Percentiles rank a stretch among this genome's conserved stretches.
Conservation (phyloP, 2,329 filamentous ascomycete genomes). For the Paecilomyces fulvus region DNA sequence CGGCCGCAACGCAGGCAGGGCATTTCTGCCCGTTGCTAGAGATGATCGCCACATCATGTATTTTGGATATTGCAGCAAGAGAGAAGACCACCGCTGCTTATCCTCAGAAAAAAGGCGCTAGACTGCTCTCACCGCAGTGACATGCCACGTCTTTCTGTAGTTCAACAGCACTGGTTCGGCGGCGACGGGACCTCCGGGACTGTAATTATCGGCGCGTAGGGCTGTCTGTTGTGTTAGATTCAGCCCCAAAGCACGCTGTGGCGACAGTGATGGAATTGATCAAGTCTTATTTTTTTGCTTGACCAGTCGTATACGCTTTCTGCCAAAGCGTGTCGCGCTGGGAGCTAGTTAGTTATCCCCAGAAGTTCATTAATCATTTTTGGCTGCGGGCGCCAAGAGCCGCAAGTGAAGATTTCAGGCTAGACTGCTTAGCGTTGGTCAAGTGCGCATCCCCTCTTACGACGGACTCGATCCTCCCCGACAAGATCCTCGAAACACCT, state of each 20-base stretch:
- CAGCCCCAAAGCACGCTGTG: background rate
- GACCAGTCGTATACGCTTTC: background rate
- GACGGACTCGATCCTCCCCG: constrained; percentile 19
- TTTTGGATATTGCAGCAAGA: background rate
- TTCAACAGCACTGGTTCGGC: background rate
- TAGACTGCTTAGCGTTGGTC: constrained; percentile 13
- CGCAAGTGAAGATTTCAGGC: constrained; percentile 10
- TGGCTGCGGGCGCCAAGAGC: constrained; percentile 14
- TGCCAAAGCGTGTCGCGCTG: background rate
- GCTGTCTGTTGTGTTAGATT: background rate
- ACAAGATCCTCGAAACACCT: constrained; percentile 17
- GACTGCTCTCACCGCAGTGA: background rate
- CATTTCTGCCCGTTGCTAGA: constrained; percentile 17
- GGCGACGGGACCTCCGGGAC: background rate
- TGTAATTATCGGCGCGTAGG: background rate
- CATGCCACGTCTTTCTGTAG: background rate
- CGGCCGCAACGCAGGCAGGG: constrained; percentile 13
- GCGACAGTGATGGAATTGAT: background rate
- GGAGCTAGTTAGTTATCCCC: background rate
- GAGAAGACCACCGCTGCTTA: background rate
- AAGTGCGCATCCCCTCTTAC: constrained; percentile 16
- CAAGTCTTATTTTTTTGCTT: background rate
- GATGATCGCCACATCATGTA: constrained; percentile 26
- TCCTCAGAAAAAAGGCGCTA: background rate
- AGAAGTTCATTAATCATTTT: background rate